phyloP scores from a whole-genome alignment of 345 rosid genomes.

The thale cress (Arabidopsis thaliana) region DNA sequence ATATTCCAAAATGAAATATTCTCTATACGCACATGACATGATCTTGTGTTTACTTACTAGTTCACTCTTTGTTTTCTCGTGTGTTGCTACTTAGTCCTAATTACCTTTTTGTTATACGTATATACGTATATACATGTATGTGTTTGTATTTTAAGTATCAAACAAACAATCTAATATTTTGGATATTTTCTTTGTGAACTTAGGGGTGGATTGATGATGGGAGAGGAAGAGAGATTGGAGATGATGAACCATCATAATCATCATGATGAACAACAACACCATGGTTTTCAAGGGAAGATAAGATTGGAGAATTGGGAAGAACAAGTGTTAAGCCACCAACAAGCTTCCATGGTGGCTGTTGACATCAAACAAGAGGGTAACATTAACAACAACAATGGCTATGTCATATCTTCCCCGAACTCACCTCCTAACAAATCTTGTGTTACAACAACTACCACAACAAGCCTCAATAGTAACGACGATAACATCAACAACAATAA shows the following conservation, averaged over 20 bases:
- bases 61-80: slow-evolving; percentile 24
- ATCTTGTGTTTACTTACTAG: slow-evolving; percentile 15
- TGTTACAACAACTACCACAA: slow-evolving; percentile 57
- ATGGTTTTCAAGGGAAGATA: slow-evolving; percentile 53
- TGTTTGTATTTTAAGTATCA: slow-evolving; percentile 6
- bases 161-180: slow-evolving; percentile 21
- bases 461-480: slow-evolving; percentile 47
- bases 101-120: background rate
- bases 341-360: slow-evolving; percentile 50
- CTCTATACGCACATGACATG: slow-evolving; percentile 23
- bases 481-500: slow-evolving; percentile 46
- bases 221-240: slow-evolving; percentile 60
- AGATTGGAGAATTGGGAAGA: slow-evolving; percentile 74
- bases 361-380: slow-evolving; percentile 70
- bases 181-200: background rate
- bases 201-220: slow-evolving; percentile 75
- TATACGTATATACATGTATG: background rate
- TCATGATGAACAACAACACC: slow-evolving; percentile 35
- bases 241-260: slow-evolving; percentile 44
- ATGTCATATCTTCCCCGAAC: slow-evolving; percentile 49
- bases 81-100: slow-evolving; percentile 25
- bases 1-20: slow-evolving; percentile 22
- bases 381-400: slow-evolving; percentile 48
- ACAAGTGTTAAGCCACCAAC: slow-evolving; percentile 61
- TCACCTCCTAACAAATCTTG: slow-evolving; percentile 73